Evolutionary conservation across 2,329 filamentous ascomycete genomes (phyloP).

Genomic region (Xylariaceae sp.): DNA sequence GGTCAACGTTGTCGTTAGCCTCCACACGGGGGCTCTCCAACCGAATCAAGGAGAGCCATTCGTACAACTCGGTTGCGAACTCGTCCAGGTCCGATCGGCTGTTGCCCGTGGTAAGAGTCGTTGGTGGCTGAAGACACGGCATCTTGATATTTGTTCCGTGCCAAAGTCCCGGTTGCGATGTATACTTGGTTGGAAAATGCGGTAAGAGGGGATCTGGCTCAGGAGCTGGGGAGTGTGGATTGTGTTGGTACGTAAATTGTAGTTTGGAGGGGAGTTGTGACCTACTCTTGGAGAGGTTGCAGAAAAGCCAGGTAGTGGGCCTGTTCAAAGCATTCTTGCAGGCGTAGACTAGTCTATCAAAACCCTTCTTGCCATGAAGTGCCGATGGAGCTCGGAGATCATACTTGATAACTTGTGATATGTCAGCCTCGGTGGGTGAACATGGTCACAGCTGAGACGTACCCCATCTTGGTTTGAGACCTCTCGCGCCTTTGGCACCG

Average conservation of each 20-base stretch:
- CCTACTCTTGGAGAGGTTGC: conserved; percentile 56
- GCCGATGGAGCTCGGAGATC: conserved; percentile 74
- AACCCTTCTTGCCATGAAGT: conserved; percentile 79
- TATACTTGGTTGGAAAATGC: conserved; percentile 44
- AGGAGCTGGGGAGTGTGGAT: conserved; percentile 38
- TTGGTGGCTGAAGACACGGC: conserved; percentile 34
- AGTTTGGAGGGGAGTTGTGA: not conserved
- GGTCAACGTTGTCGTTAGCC: conserved; percentile 58
- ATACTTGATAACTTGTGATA: conserved; percentile 64
- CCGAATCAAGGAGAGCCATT: conserved; percentile 70
- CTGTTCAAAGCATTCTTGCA: conserved; percentile 72
- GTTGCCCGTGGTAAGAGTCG: conserved; percentile 32
- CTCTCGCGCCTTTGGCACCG: conserved; percentile 55
- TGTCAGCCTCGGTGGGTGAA: conserved; percentile 26
- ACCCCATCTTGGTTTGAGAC: conserved; percentile 72
- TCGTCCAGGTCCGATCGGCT: conserved; percentile 58
- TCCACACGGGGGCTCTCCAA: conserved; percentile 64
- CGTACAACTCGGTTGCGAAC: conserved; percentile 61
- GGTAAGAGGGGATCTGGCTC: conserved; percentile 48
- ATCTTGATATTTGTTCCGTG: conserved; percentile 28
- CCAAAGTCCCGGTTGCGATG: conserved; percentile 33
- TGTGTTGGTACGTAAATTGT: conserved; percentile 3
- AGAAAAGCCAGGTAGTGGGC: conserved; percentile 75
- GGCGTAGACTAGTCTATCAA: conserved; percentile 74
- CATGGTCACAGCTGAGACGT: conserved; percentile 27